phyloP scores from a whole-genome alignment of 2,329 filamentous ascomycete genomes.

The Scopulariopsis brevicaulis region DNA sequence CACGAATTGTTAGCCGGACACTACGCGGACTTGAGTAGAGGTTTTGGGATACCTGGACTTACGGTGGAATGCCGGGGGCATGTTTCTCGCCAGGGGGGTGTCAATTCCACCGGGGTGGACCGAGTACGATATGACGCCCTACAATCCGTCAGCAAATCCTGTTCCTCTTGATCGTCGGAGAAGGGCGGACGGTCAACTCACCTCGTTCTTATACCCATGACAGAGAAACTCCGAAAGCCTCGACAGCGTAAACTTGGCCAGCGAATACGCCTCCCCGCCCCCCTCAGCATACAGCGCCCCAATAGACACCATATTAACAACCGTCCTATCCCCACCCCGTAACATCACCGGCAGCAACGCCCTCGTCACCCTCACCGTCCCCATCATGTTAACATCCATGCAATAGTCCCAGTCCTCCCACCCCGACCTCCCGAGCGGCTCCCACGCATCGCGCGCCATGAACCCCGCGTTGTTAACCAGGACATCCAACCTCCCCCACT shows the following conservation, averaged over 20 bases:
- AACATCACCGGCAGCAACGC: constrained; percentile 35
- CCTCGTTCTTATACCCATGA: constrained; percentile 27
- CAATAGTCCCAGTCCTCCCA: constrained; percentile 30
- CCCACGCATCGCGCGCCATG: constrained; percentile 15
- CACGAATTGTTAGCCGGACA: not conserved
- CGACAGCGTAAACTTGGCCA: constrained; percentile 34
- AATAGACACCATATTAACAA: constrained; percentile 34
- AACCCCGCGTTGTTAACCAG: constrained; percentile 31
- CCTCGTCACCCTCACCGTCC: constrained; percentile 29
- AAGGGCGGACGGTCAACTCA: not conserved
- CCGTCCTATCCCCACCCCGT: constrained; percentile 18
- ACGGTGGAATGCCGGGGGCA: constrained; percentile 1
- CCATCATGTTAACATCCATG: constrained; percentile 39
- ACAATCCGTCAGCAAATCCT: not conserved
- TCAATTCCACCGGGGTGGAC: constrained; percentile 25
- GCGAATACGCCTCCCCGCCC: constrained; percentile 29
- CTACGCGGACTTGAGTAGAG: not conserved
- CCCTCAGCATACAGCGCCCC: constrained; percentile 22
- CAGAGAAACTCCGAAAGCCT: constrained; percentile 36
- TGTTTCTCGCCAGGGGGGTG: constrained; percentile 18
- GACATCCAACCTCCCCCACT: constrained; percentile 25
- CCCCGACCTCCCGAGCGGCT: constrained; percentile 19
- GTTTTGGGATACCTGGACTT: not conserved
- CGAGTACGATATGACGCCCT: constrained; percentile 24
- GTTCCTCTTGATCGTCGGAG: not conserved